Conservation (phyloP, 768 basidiomycete species). For the Lepiota venenata region DNA sequence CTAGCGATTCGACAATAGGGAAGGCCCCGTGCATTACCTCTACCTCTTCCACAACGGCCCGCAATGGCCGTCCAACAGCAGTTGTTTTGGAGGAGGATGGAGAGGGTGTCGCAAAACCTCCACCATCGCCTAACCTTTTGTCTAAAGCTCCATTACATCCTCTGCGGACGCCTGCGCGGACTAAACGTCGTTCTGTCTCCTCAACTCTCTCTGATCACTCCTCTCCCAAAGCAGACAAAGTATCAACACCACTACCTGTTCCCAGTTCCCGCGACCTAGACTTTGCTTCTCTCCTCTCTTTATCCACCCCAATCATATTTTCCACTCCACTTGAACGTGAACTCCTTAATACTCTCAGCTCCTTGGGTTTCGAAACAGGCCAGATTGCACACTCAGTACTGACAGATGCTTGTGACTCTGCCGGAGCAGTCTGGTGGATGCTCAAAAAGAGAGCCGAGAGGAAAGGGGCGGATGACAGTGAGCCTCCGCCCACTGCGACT, state of each 20-base stretch:
- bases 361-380: conserved; percentile 86
- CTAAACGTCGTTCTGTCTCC: conserved; percentile 93
- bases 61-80: conserved; percentile 35
- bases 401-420: conserved; percentile 87
- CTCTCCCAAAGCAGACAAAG: conserved; percentile 48
- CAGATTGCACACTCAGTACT: conserved; percentile 95
- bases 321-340: conserved; percentile 79
- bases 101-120: conserved; percentile 18
- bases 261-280: conserved; percentile 46
- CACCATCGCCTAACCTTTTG: conserved; percentile 21
- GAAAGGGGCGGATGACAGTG: conserved; percentile 35
- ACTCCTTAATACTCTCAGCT: conserved; percentile 69
- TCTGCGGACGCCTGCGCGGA: conserved; percentile 87
- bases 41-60: conserved; percentile 29
- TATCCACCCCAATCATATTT: conserved; percentile 80
- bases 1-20: conserved; percentile 60
- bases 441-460: conserved; percentile 76
- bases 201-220: conserved; percentile 72
- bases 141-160: conserved; percentile 58
- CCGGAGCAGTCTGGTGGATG: conserved; percentile 97
- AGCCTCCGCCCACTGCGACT: conserved; percentile 15
- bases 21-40: conserved; percentile 38
- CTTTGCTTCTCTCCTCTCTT: conserved; percentile 59
- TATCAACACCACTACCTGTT: conserved; percentile 29
- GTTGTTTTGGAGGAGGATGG: conserved; percentile 52